These are phyloP conservation scores for Chrysoporthe cubensis DNA, from an alignment of 2,329 filamentous ascomycete species.

Conservation along the genomic window DNA sequence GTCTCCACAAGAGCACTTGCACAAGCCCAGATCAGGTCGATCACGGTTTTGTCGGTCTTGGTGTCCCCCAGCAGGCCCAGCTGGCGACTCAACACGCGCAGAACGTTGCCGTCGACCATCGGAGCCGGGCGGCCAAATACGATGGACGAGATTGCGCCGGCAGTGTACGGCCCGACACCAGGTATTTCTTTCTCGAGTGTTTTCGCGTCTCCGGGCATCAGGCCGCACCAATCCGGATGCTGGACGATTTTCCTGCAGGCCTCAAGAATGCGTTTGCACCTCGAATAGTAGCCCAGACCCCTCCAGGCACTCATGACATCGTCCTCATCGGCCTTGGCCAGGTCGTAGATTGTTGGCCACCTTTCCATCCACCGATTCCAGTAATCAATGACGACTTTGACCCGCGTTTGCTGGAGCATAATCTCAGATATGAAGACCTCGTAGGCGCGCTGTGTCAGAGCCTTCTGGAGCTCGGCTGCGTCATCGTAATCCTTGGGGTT, in stretches of 20 bases:
- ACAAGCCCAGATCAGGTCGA: constrained; percentile 61
- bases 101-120: constrained; percentile 68
- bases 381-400: constrained; percentile 64
- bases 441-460: constrained; percentile 60
- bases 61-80: constrained; percentile 60
- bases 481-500: constrained; percentile 42
- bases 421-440: constrained; percentile 70
- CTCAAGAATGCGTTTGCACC: constrained; percentile 64
- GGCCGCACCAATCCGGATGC: constrained; percentile 46
- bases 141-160: constrained; percentile 65
- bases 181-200: constrained; percentile 57
- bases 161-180: constrained; percentile 66
- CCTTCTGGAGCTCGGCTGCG: constrained; percentile 42
- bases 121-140: constrained; percentile 63
- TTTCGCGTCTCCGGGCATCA: constrained; percentile 52
- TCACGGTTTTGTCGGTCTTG: constrained; percentile 57
- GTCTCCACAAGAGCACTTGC: constrained; percentile 59
- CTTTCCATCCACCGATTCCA: constrained; percentile 65
- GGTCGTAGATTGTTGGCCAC: constrained; percentile 62
- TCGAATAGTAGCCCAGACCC: constrained; percentile 64
- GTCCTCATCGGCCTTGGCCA: constrained; percentile 56
- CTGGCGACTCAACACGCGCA: constrained; percentile 64
- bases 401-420: constrained; percentile 70
- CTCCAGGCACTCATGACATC: constrained; percentile 64
- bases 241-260: constrained; percentile 56